Evolutionary conservation across 371 early-diverging fungal genomes (phyloP).

Genomic region (Rhizopus delemar): DNA sequence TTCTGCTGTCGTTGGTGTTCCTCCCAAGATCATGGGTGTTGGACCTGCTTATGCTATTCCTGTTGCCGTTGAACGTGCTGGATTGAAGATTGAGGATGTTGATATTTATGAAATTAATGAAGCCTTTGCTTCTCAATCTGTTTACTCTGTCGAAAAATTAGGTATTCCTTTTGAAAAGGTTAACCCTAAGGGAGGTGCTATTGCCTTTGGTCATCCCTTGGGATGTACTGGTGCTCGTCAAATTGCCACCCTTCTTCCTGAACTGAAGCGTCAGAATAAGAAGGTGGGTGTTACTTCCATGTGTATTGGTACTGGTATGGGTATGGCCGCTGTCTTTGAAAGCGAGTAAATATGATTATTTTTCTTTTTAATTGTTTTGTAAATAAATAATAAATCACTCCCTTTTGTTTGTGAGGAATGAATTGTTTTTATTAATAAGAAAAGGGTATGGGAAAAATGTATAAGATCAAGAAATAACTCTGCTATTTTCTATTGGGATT

Average conservation of each 20-base stretch:
- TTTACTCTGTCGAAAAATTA: slow-evolving; percentile 89
- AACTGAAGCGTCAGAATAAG: slow-evolving; percentile 86
- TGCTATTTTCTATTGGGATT: neutral
- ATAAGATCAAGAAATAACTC: neutral
- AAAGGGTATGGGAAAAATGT: neutral
- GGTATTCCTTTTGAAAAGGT: slow-evolving; percentile 86
- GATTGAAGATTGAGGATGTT: slow-evolving; percentile 78
- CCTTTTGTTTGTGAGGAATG: neutral
- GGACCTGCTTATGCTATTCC: slow-evolving; percentile 97
- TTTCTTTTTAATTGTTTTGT: neutral
- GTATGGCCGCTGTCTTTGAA: slow-evolving; percentile 92
- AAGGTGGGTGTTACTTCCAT: slow-evolving; percentile 88
- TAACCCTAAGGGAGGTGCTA: slow-evolving; percentile 98
- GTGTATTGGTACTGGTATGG: slow-evolving; percentile 98
- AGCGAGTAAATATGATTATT: slow-evolving; percentile 60
- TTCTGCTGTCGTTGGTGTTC: slow-evolving; percentile 91
- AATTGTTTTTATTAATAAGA: neutral
- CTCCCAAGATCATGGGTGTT: slow-evolving; percentile 93
- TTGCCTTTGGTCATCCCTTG: slow-evolving; percentile 62
- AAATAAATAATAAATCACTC: neutral
- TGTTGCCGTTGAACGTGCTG: slow-evolving; percentile 81
- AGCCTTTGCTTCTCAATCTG: slow-evolving; percentile 97
- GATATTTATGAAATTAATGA: slow-evolving; percentile 89
- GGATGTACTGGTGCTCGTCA: slow-evolving; percentile 97
- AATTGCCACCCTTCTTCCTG: slow-evolving; percentile 92